A percentile compares a stretch with the other conserved stretches of the same genome.
phyloP scores from a whole-genome alignment of 148 eudicot genomes.

The Drosera capensis region DNA sequence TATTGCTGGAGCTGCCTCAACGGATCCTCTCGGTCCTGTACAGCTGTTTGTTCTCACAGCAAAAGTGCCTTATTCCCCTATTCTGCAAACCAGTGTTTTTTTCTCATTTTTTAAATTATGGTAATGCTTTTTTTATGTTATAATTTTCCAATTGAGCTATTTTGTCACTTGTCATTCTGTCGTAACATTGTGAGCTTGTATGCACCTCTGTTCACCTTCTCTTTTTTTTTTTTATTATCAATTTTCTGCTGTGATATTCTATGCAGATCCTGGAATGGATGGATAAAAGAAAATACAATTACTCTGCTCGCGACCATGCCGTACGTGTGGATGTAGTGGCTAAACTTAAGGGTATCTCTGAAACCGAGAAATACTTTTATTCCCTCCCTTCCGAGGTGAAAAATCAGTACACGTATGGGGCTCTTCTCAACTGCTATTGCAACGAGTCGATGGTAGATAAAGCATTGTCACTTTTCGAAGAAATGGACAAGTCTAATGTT shows the following conservation, averaged over 20 bases:
- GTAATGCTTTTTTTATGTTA: no score
- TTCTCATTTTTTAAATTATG: no score
- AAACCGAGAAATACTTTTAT: slow-evolving; percentile 55
- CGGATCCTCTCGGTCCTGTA: no score
- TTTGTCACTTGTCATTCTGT: no score
- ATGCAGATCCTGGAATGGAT: slow-evolving; percentile 77
- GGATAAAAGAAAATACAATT: slow-evolving; percentile 26
- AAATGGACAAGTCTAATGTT: slow-evolving; percentile 36
- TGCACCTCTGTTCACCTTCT: no score
- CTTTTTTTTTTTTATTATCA: no score
- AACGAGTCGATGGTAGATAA: slow-evolving; percentile 26
- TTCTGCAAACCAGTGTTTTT: no score
- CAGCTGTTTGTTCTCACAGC: no score
- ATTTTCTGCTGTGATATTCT: not conserved
- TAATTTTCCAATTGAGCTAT: no score
- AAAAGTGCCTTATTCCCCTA: no score
- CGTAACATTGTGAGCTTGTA: no score
- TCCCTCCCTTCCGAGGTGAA: slow-evolving; percentile 23
- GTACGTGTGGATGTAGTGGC: slow-evolving; percentile 34
- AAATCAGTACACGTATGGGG: slow-evolving; percentile 29
- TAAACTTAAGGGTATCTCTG: slow-evolving; percentile 34
- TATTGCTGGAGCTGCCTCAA: no score
- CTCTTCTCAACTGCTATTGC: slow-evolving; percentile 68
- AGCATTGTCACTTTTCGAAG: slow-evolving; percentile 39
- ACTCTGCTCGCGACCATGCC: slow-evolving; percentile 20